Base-by-base conservation (phyloP, 306 rosid species). In the Urtica urens region DNA sequence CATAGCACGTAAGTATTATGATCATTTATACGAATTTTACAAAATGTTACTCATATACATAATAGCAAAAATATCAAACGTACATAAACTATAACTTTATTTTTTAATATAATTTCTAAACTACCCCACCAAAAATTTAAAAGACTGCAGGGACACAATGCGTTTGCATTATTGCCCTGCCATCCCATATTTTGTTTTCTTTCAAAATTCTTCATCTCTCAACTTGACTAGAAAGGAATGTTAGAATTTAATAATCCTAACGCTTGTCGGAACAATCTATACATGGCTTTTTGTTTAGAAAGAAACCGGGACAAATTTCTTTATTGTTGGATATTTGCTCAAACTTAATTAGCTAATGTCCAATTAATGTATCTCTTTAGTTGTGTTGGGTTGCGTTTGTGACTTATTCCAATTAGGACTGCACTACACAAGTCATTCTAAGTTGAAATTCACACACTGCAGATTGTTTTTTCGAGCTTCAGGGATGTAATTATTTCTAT, bases 41-140 rank as follows among this genome's bases (percentile, higher is more conserved):
- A n/a, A n/a, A n/a, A n/a, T n/a, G n/a, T n/a, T n/a, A n/a, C n/a
- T n/a, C n/a, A n/a, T n/a, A n/a, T n/a, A n/a, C n/a, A n/a, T n/a
- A n/a, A n/a, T n/a, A n/a, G n/a, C n/a, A n/a, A n/a, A n/a, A n/a
- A n/a, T n/a, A n/a, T n/a, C n/a, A n/a, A n/a, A n/a, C n/a, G n/a
- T n/a, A n/a, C n/a, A n/a, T n/a, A n/a, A n/a, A n/a, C n/a, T n/a
- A n/a, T n/a, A n/a, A n/a, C n/a, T n/a, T n/a, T n/a, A n/a, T n/a
- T n/a, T n/a, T n/a, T n/a, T n/a, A n/a, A n/a, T n/a, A n/a, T n/a
- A n/a, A n/a, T n/a, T n/a, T n/a, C 30, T 10, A 7, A 16, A 9
- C 25, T 15, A 43, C 62, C 67, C 67, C 53, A 42, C 62, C 57
- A 22, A 14, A 17, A 28, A 31, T 23, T 59, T 24, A 48, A 48